A percentile compares a stretch with the other conserved stretches of the same genome.
Conservation (phyloP, 306 rosid genomes). For the Bauhinia variegata region DNA sequence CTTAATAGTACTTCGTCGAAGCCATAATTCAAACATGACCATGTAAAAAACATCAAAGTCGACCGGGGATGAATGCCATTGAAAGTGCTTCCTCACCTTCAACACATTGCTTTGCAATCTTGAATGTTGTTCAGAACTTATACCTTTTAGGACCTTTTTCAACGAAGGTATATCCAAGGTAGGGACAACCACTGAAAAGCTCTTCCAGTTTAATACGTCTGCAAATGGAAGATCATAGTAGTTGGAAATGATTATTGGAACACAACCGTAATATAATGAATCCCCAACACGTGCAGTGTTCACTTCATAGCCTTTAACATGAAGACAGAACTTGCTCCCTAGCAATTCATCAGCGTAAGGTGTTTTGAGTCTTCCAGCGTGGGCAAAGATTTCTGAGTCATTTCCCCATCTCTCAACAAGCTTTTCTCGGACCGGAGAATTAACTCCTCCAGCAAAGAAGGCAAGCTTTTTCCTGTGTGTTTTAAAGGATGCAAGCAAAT, state of each 20-base stretch:
- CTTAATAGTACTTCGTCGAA: conserved; percentile 63
- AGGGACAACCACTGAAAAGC: conserved; percentile 63
- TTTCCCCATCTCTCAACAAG: conserved; percentile 67
- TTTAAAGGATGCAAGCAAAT: neutral
- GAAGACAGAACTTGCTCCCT: conserved; percentile 88
- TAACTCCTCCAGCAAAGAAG: conserved; percentile 81
- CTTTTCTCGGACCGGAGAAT: conserved; percentile 58
- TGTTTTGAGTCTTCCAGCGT: conserved; percentile 70
- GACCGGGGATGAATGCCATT: conserved; percentile 70
- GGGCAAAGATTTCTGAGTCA: conserved; percentile 75
- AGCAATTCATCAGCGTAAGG: conserved; percentile 76
- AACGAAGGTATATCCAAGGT: conserved; percentile 66
- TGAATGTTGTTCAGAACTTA: conserved; percentile 51
- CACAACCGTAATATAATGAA: conserved; percentile 79
- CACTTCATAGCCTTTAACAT: conserved; percentile 85
- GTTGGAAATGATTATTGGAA: conserved; percentile 78
- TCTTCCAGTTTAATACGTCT: conserved; percentile 75
- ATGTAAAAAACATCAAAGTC: conserved; percentile 79
- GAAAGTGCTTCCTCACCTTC: conserved; percentile 75
- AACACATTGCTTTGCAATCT: conserved; percentile 58
- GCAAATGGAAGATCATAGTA: conserved; percentile 83
- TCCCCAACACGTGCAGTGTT: conserved; percentile 85
- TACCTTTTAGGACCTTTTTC: conserved; percentile 61
- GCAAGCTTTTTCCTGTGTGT: conserved; percentile 68
- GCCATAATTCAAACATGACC: conserved; percentile 92